Evolutionary conservation across 345 rosid genomes (phyloP), one percentile per base, ranked within the genome.

Genomic region (Eucalyptus brandiana): DNA sequence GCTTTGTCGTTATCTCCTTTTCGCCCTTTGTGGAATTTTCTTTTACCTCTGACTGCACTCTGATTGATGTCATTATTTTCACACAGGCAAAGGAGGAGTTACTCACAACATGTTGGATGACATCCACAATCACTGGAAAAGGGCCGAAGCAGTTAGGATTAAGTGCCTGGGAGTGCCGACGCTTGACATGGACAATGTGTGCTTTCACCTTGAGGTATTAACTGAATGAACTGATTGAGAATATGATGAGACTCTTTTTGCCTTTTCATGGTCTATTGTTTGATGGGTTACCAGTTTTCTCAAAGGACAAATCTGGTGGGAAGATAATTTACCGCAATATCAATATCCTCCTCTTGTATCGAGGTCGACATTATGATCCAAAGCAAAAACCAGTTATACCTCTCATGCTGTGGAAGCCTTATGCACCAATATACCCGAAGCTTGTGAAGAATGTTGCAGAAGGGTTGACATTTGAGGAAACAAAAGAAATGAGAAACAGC

Each of bases 91-190:
- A 93, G 95, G 94, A 10, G 97, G 99, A 89, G 97, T 96, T 30
- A 96, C 99, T 65, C 99, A 97, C 93, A 97, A 96, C 93, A 94
- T 95, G 97, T 93, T 97, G 88, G 99, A 95, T 93, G 99, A 97
- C 88, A 95, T 97, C 67, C 97, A 96, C 89, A 95, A 95, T 88
- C 99, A 97, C 88, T 97, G 99, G 99, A 96, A 51, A 92, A 93
- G 93, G 89, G 97, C 99, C 1, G 98, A 97, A 89, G 99, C 99
- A 60, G 96, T 96, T 89, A 96, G 99, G 94, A 96, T 97, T 87
- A 96, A 96, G 93, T 97, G 99, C 89, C 93, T 96, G 93, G 99
- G 99, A 88, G 98, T 95, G 88, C 99, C 98, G 47, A 96, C 97
- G 32, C 95, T 95, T 89, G 99, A 97, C 91, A 96, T 97, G 97